These are phyloP conservation scores for Lathyrus aphaca DNA, from an alignment of 306 rosid genomes.

Conservation along the genomic window DNA sequence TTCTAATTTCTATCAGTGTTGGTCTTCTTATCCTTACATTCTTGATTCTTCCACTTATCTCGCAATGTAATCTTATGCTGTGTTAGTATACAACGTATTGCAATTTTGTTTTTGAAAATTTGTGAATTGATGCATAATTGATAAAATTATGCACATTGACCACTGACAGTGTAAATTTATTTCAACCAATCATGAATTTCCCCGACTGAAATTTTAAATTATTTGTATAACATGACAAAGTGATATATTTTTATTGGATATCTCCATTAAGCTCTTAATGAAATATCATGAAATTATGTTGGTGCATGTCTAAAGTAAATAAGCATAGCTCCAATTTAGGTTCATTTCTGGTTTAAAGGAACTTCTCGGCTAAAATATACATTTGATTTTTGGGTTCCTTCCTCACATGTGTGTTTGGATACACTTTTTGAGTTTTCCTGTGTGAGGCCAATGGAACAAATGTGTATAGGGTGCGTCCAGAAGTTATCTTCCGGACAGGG, in stretches of 20 bases:
- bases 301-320: background rate
- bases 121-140: background rate
- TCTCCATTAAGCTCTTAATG: background rate
- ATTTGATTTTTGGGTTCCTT: background rate
- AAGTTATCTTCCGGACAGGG: too few relatives aligned
- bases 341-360: background rate
- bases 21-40: background rate
- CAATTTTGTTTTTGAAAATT: background rate
- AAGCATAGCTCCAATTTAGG: background rate
- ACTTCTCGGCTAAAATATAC: background rate
- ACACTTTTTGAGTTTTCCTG: too few relatives aligned
- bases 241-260: too few relatives aligned
- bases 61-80: background rate
- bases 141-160: background rate
- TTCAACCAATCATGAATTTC: too few relatives aligned
- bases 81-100: background rate
- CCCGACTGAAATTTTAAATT: too few relatives aligned
- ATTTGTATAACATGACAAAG: too few relatives aligned
- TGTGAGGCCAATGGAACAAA: too few relatives aligned
- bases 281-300: background rate
- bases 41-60: background rate
- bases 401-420: too few relatives aligned
- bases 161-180: too few relatives aligned
- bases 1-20: background rate
- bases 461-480: too few relatives aligned